Base-by-base conservation (phyloP, 129 eudicot genomes). In the Logfia minima region DNA sequence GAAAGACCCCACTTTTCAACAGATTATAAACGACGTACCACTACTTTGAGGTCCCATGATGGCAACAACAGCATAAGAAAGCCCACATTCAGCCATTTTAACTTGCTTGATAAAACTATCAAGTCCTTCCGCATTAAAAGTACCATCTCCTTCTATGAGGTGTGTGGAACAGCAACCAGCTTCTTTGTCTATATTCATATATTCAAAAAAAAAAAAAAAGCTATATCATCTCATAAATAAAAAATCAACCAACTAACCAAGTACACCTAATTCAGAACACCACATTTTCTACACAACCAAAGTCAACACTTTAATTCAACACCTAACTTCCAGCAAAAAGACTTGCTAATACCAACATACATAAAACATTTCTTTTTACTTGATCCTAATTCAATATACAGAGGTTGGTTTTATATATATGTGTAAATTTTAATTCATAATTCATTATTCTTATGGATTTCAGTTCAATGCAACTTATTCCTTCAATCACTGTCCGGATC, bases 21-120 rank as follows among this genome's bases (percentile, higher is more conserved):
- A 71, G 26, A 24, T 34, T 18, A 19, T 29, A 71, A 53, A 82
- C 43, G 26, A 59, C 84, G 69, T 89, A 95, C 99, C 99, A 71
- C 99, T 95, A 69, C 99, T 95, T 81, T 95, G 99, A 45, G 99
- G 99, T 4, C 99, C 99, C 99, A 95, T 89, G 78, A 95, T 95
- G 67, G 99, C 90, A 43, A 95, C 99, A 78, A 95, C 96, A 55
- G 99, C 97, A 68, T 95, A 95, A 37, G 99, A 95, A 83, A 95
- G 97, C 66, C 99, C 99, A 69, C 97, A 95, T 71, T 95, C 97
- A 16, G 83, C 83, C 79, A 95, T 76, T 73, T 83, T 91, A 61
- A 95, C 96, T 83, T 88, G 96, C 89, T 95, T 95, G 87, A 86
- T 83, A 73, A 95, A 91, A 61, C 58, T 78, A 51, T 95, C 99